A percentile compares a stretch with the other conserved stretches of the same genome.
Evolutionary conservation across 768 basidiomycete genomes (phyloP).

Genomic region (Panellus pusillus): DNA sequence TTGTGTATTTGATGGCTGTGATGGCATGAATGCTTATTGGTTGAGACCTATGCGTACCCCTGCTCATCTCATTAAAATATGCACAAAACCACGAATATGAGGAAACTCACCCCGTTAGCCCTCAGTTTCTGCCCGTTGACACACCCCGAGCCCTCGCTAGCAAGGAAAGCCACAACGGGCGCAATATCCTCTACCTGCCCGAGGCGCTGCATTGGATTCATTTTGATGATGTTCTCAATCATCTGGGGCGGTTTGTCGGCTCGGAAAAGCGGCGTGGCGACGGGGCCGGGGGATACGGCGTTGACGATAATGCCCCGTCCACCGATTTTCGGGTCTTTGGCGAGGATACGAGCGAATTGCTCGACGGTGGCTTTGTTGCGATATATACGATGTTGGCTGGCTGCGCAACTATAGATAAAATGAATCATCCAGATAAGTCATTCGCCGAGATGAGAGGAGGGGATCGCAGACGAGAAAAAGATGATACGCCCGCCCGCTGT

Average conservation of each 20-base stretch:
- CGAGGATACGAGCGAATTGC: slow-evolving; percentile 55
- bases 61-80: too few relatives aligned
- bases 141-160: slow-evolving; percentile 54
- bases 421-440: too few relatives aligned
- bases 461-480: slow-evolving; percentile 60
- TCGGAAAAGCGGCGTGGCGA: slow-evolving; percentile 57
- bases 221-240: slow-evolving; percentile 44
- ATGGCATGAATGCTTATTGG: too few relatives aligned
- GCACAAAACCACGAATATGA: not conserved
- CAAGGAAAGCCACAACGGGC: slow-evolving; percentile 53
- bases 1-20: too few relatives aligned
- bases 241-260: slow-evolving; percentile 49
- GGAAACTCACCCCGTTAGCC: slow-evolving; percentile 52
- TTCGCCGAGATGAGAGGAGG: too few relatives aligned
- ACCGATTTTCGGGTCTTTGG: slow-evolving; percentile 51
- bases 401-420: slow-evolving; percentile 43
- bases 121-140: slow-evolving; percentile 58
- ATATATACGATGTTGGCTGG: slow-evolving; percentile 53
- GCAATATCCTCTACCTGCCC: slow-evolving; percentile 54
- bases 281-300: slow-evolving; percentile 54
- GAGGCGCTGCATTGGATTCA: slow-evolving; percentile 43
- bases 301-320: slow-evolving; percentile 55
- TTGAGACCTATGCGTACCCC: too few relatives aligned
- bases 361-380: slow-evolving; percentile 62
- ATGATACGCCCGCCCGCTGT: slow-evolving; percentile 55